phyloP scores from a whole-genome alignment of 2,329 filamentous ascomycete species.

The Arachnomyces sp. region DNA sequence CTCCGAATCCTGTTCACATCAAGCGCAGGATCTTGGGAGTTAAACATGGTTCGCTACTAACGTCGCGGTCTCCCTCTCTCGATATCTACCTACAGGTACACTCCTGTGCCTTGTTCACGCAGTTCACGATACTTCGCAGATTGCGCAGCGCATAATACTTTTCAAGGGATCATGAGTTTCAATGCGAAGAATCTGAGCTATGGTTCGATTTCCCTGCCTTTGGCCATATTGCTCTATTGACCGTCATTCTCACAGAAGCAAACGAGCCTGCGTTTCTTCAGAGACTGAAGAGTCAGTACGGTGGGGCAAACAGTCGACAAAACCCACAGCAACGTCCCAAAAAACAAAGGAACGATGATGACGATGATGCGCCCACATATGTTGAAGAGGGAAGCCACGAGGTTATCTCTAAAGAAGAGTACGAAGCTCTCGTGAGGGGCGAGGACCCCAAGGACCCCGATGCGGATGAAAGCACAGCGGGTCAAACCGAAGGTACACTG shows the following conservation, averaged over 20 bases:
- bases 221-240: slow-evolving; percentile 1
- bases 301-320: slow-evolving; percentile 27
- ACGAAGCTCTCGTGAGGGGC: slow-evolving; percentile 30
- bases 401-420: slow-evolving; percentile 37
- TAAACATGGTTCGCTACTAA: too few species aligned
- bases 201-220: slow-evolving; percentile 21
- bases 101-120: too few species aligned
- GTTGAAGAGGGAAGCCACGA: slow-evolving; percentile 38
- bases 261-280: slow-evolving; percentile 38
- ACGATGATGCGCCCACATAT: slow-evolving; percentile 38
- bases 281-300: slow-evolving; percentile 33
- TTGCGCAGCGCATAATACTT: too few species aligned
- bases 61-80: too few species aligned
- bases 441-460: slow-evolving; percentile 5
- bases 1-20: too few species aligned
- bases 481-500: slow-evolving; percentile 11
- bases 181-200: slow-evolving; percentile 39
- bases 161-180: slow-evolving; percentile 34
- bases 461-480: slow-evolving; percentile 8
- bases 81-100: too few species aligned
- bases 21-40: too few species aligned
- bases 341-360: slow-evolving; percentile 29
- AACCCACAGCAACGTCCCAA: slow-evolving; percentile 29
- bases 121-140: too few species aligned
- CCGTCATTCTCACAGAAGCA: slow-evolving; percentile 22